Percentiles rank a stretch among this genome's conserved stretches.
Evolutionary conservation across 768 basidiomycete genomes (phyloP).

Genomic region (Sporobolomyces pararoseus): DNA sequence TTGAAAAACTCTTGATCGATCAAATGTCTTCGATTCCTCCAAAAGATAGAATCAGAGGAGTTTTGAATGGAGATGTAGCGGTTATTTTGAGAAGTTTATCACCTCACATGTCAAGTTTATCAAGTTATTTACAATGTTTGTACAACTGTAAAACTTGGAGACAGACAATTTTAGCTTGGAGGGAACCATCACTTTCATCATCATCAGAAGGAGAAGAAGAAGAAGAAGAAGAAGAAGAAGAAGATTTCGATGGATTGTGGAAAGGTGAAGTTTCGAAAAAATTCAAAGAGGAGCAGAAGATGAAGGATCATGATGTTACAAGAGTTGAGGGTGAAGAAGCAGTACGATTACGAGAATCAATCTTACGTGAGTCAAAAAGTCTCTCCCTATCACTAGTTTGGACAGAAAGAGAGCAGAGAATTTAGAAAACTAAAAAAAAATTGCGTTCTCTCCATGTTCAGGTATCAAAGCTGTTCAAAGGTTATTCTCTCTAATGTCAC

Average conservation of each 20-base stretch:
- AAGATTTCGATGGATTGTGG: constrained; percentile 10
- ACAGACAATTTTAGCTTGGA: constrained; percentile 21
- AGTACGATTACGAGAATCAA: too few relatives aligned
- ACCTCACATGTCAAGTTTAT: constrained; percentile 10
- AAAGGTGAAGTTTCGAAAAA: constrained; percentile 2
- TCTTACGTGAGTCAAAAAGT: neutral
- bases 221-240: neutral
- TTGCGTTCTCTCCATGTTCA: neutral
- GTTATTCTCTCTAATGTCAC: constrained; percentile 32
- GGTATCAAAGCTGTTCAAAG: constrained; percentile 31
- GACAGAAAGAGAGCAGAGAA: neutral
- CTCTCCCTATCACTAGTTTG: neutral
- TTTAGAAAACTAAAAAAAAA: neutral
- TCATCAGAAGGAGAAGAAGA: neutral
- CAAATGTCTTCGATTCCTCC: neutral
- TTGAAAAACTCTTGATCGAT: neutral
- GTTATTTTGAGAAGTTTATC: constrained; percentile 21
- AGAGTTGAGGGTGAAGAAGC: neutral
- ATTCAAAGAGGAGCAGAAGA: constrained; percentile 13
- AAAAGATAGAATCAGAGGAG: neutral
- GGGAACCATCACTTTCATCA: neutral
- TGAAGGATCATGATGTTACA: too few relatives aligned
- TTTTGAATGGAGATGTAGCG: neutral
- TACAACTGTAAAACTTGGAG: constrained; percentile 28
- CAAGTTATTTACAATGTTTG: constrained; percentile 29